Conservation (phyloP, 208 protist genomes). For the Phytomonas sp. region DNA sequence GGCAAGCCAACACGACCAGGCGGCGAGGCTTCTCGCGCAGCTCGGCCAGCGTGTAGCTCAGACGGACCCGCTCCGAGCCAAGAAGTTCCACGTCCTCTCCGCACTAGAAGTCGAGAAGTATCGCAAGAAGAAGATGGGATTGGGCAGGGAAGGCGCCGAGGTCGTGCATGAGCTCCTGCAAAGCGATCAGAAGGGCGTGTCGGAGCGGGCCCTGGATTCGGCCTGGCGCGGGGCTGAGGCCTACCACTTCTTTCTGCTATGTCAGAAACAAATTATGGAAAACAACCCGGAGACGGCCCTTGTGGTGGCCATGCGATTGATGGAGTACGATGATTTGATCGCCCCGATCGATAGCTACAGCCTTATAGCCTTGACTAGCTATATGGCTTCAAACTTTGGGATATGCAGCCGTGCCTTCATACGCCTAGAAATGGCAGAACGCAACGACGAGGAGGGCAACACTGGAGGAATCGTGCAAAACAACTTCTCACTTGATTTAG, state of each 20-base stretch:
- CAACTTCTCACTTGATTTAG: slow-evolving; percentile 72
- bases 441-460: slow-evolving; percentile 30
- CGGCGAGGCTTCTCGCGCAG: slow-evolving; percentile 89
- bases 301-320: slow-evolving; percentile 85
- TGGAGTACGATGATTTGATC: slow-evolving; percentile 93
- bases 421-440: slow-evolving; percentile 88
- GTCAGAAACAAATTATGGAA: slow-evolving; percentile 79
- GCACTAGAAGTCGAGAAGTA: slow-evolving; percentile 92
- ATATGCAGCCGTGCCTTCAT: slow-evolving; percentile 94
- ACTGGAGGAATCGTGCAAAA: slow-evolving; percentile 25
- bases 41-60: slow-evolving; percentile 63
- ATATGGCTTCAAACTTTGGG: slow-evolving; percentile 87
- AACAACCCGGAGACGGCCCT: slow-evolving; percentile 66
- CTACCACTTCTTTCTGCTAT: slow-evolving; percentile 94
- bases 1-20: slow-evolving; percentile 89
- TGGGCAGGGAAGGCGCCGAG: slow-evolving; percentile 50
- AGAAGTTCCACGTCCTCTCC: slow-evolving; percentile 95
- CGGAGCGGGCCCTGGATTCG: slow-evolving; percentile 75
- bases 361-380: slow-evolving; percentile 91
- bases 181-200: slow-evolving; percentile 64
- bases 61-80: slow-evolving; percentile 83
- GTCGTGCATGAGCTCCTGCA: slow-evolving; percentile 71
- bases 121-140: slow-evolving; percentile 53
- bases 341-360: slow-evolving; percentile 86
- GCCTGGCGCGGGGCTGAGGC: slow-evolving; percentile 93